These are phyloP conservation scores for Lepidium campestre DNA, from an alignment of 441 rosid species.

Conservation along the genomic window DNA sequence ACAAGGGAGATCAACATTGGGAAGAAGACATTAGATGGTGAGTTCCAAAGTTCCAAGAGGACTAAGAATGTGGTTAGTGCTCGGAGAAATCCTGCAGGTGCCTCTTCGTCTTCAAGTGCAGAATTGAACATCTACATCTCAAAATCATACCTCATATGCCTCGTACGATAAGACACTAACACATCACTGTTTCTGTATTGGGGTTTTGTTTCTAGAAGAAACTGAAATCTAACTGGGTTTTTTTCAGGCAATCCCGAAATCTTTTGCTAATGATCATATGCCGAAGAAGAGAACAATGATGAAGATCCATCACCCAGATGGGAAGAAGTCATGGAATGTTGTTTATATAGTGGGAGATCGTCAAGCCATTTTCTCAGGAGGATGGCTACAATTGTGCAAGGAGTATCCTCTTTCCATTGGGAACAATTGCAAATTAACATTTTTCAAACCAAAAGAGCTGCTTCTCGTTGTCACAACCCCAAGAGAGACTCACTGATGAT, in stretches of 20 bases:
- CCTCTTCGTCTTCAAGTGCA: not conserved
- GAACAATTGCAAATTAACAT: conserved; percentile 2
- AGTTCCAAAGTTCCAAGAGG: not conserved
- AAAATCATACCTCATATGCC: not conserved
- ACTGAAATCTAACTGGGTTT: not conserved
- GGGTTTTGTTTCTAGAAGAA: not conserved
- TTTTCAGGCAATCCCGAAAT: not conserved
- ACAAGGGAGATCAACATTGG: not conserved
- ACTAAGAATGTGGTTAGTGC: not conserved
- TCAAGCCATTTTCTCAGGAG: not conserved
- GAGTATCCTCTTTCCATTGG: not conserved
- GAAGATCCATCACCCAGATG: conserved; percentile 1
- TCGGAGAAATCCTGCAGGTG: not conserved
- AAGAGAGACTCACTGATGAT: not conserved
- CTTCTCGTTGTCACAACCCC: not conserved
- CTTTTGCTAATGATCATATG: not conserved
- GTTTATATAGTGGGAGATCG: not conserved
- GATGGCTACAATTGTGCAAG: not conserved
- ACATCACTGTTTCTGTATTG: not conserved
- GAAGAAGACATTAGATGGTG: not conserved
- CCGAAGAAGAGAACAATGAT: not conserved
- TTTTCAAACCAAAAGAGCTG: conserved; percentile 9
- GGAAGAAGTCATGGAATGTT: conserved; percentile 5
- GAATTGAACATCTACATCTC: not conserved
- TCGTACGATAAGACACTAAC: not conserved